A percentile compares a stretch with the other conserved stretches of the same genome.
Evolutionary conservation across 495 filamentous ascomycete genomes (phyloP).

Genomic region (Penicillium coffeae): DNA sequence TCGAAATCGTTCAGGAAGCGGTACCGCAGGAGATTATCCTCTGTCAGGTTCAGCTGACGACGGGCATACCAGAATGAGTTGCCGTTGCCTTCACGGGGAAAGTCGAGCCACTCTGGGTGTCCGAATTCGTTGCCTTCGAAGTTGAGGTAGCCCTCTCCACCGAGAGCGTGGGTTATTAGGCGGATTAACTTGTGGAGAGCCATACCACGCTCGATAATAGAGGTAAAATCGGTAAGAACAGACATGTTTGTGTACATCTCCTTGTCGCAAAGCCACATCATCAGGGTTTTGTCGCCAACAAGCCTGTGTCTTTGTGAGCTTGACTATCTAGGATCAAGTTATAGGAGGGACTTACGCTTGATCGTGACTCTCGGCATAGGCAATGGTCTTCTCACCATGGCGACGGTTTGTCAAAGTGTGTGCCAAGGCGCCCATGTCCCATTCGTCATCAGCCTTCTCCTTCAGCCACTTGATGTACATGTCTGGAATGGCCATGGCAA

Average conservation of each 20-base stretch:
- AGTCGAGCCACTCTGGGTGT: conserved; percentile 98
- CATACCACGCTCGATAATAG: conserved; percentile 87
- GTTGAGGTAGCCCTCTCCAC: conserved; percentile 96
- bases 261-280: conserved; percentile 98
- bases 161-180: conserved; percentile 86
- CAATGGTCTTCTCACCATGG: conserved; percentile 97
- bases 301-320: conserved; percentile 56
- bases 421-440: conserved; percentile 83
- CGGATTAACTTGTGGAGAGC: conserved; percentile 96
- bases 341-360: conserved; percentile 76
- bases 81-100: conserved; percentile 88
- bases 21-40: conserved; percentile 83
- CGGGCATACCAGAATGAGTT: conserved; percentile 98
- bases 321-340: not conserved
- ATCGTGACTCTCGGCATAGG: conserved; percentile 94
- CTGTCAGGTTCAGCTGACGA: conserved; percentile 88
- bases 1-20: conserved; percentile 94
- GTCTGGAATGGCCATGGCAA: conserved; percentile 97
- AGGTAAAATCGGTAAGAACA: conserved; percentile 71
- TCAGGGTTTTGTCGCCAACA: conserved; percentile 91
- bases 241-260: conserved; percentile 99
- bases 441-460: conserved; percentile 85
- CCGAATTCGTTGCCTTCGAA: conserved; percentile 99
- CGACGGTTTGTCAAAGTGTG: conserved; percentile 88
- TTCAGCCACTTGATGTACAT: conserved; percentile 99